Conservation (phyloP, 2,329 filamentous ascomycete species). For the Cladosporium colombiae region DNA sequence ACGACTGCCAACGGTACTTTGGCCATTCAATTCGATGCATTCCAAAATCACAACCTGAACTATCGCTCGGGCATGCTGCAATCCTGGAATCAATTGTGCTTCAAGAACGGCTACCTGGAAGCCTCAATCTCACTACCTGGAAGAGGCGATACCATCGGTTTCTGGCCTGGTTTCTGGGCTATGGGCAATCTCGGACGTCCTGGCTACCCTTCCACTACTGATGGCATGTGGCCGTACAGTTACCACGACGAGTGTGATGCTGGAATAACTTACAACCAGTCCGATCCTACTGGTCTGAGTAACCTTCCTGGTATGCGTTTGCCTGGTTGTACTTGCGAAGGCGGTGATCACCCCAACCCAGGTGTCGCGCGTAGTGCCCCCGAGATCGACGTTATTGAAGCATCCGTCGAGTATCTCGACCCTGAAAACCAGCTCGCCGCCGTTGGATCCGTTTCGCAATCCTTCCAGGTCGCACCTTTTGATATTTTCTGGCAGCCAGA, state of each 20-base stretch:
- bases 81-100: conserved; percentile 57
- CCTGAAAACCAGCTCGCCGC: conserved; percentile 41
- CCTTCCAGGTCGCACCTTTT: conserved; percentile 53
- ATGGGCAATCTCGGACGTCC: conserved; percentile 58
- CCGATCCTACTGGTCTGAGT: conserved; percentile 45
- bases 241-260: conserved; percentile 51
- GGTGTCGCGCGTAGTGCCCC: conserved; percentile 51
- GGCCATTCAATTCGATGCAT: conserved; percentile 49
- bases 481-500: conserved; percentile 55
- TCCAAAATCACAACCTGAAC: conserved; percentile 48
- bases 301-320: conserved; percentile 48
- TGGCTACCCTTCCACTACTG: conserved; percentile 54
- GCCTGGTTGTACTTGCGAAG: conserved; percentile 47
- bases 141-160: conserved; percentile 50
- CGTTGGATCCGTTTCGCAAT: conserved; percentile 50
- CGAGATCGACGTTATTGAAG: conserved; percentile 53
- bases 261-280: conserved; percentile 54
- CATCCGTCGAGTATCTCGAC: conserved; percentile 38
- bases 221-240: conserved; percentile 58
- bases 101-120: conserved; percentile 57
- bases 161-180: conserved; percentile 57
- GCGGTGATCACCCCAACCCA: conserved; percentile 50
- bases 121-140: conserved; percentile 56
- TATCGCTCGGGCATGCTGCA: conserved; percentile 56
- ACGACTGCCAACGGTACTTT: conserved; percentile 52